phyloP scores from a whole-genome alignment of 2,329 filamentous ascomycete species.

The Zasmidium angulare region DNA sequence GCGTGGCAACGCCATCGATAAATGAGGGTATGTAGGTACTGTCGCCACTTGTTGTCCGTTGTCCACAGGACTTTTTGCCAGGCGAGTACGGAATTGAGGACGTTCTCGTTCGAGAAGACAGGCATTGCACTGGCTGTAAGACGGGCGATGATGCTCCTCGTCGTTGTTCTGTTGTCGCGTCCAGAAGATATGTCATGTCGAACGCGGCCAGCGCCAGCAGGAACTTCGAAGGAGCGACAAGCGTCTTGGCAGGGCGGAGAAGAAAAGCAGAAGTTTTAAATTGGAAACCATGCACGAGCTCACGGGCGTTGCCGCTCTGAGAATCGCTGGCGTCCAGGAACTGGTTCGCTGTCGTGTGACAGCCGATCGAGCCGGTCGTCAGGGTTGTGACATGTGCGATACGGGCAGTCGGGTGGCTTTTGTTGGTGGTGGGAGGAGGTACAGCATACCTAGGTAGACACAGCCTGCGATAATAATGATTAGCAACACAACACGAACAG shows the following conservation, averaged over 20 bases:
- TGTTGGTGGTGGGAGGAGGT: not conserved
- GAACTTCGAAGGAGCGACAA: not conserved
- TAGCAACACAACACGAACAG: not conserved
- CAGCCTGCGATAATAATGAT: not conserved
- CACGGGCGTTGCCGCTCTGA: not conserved
- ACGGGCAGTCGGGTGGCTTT: not conserved
- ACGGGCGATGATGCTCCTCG: no score
- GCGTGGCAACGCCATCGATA: not conserved
- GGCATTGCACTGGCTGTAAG: no score
- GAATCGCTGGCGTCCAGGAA: not conserved
- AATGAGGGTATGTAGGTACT: not conserved
- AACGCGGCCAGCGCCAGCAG: not conserved
- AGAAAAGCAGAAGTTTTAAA: not conserved
- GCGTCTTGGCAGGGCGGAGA: not conserved
- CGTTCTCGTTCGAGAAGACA: no score
- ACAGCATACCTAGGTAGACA: no score
- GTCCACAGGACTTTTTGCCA: no score
- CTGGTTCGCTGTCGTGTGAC: not conserved
- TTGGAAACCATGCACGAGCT: not conserved
- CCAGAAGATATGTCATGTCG: no score
- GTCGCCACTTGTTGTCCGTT: no score
- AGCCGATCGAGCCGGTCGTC: not conserved
- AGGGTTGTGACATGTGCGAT: not conserved
- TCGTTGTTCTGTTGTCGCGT: no score
- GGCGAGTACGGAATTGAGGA: no score